Evolutionary conservation across 1,284 basidiomycete genomes (phyloP), one percentile per base, ranked within the genome.

Genomic region (Erythrobasidium hasegawianum): DNA sequence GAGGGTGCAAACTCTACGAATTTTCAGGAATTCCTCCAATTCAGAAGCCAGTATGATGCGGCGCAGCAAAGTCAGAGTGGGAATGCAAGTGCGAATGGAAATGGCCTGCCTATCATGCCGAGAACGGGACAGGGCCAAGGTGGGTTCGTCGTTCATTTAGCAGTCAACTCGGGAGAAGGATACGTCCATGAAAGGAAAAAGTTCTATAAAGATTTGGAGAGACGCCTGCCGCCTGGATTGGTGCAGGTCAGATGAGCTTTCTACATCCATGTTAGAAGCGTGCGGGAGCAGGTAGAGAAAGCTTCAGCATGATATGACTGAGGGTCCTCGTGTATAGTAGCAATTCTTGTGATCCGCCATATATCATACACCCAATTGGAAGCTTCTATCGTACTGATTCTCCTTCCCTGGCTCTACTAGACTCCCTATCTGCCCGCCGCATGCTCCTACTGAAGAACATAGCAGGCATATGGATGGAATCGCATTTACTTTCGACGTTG

Each of bases 201-300:
- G n/a, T 45, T 65, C 20, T 65, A 55, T 56, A 65, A 65, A 47
- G 49, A 58, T 38, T n/a, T 65, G 27, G 50, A 65, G 47, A 52
- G 38, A 16, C 55, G 55, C 14, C 18, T 65, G 9, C 62, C 62
- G 14, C 50, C 33, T 22, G 62, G 62, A 2, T 39, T 65, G 20
- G 56, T 65, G 20, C 54, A 24, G 41, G 62, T 52, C 13, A 47
- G 62, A 38, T 65, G 43, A 18, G n/a, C 38, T 13, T n/a, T 4
- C 33, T 33, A 33, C 4, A 11, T 33, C 33, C 5, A 33, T 33
- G 11, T 33, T 33, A n/a, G n/a, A n/a, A n/a, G n/a, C n/a, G n/a
- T n/a, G n/a, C n/a, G n/a, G n/a, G n/a, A n/a, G n/a, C n/a, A n/a
- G n/a, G n/a, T n/a, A n/a, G n/a, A n/a, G n/a, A n/a, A n/a, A n/a